Conservation (phyloP, 208 protist species). For the Leishmania gerbilli region DNA sequence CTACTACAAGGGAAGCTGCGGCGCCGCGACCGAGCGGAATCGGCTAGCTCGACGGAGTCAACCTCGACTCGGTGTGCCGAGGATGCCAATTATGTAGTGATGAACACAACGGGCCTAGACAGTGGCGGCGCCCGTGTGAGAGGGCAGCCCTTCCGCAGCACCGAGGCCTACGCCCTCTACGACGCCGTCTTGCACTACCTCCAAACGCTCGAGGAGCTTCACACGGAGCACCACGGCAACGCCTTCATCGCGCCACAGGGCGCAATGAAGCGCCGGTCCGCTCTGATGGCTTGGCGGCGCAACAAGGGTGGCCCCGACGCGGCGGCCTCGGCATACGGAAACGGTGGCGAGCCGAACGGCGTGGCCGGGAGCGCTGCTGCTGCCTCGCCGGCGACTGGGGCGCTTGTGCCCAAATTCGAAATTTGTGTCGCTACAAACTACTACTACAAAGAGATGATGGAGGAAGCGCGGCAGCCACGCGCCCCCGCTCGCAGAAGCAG, state of each 20-base stretch:
- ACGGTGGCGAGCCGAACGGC: not conserved
- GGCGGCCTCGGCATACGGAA: not conserved
- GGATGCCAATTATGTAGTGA: constrained; percentile 4
- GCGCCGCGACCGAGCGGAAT: constrained; percentile 10
- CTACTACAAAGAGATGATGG: constrained; percentile 55
- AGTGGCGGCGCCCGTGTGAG: constrained; percentile 1
- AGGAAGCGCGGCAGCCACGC: constrained; percentile 30
- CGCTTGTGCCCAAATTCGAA: constrained; percentile 45
- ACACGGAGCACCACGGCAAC: constrained; percentile 27
- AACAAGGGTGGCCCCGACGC: constrained; percentile 8
- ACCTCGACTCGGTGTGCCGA: not conserved
- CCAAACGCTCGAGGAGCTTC: constrained; percentile 29
- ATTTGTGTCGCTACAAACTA: constrained; percentile 61
- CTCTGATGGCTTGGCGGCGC: constrained; percentile 24
- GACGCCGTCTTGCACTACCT: constrained; percentile 65
- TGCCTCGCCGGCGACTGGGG: not conserved
- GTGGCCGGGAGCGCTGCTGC: not conserved
- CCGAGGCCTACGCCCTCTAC: constrained; percentile 60
- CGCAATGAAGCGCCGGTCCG: constrained; percentile 20
- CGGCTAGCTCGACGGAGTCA: not conserved
- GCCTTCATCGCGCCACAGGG: constrained; percentile 7
- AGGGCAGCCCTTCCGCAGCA: constrained; percentile 35
- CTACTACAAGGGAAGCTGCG: constrained; percentile 9
- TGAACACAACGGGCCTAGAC: constrained; percentile 11
- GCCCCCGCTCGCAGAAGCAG: not conserved